These are phyloP conservation scores for Colletotrichum sp. DNA, from an alignment of 2,329 filamentous ascomycete species.

Conservation along the genomic window DNA sequence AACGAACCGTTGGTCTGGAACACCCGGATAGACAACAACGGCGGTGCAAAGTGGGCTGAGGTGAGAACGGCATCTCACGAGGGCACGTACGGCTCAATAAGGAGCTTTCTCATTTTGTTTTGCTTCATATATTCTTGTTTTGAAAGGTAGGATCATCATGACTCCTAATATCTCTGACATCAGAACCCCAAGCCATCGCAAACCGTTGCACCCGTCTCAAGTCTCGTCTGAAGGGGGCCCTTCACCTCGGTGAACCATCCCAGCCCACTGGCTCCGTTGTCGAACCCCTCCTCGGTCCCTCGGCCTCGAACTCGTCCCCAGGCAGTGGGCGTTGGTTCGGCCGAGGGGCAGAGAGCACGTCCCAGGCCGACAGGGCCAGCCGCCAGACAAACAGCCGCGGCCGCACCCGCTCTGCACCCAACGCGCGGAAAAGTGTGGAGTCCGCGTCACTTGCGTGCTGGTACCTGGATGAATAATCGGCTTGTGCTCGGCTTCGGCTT, in stretches of 20 bases:
- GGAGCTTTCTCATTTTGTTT: neutral
- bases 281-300: neutral
- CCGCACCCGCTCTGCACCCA: neutral
- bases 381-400: neutral
- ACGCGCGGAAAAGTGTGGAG: constrained; percentile 2
- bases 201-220: neutral
- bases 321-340: neutral
- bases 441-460: neutral
- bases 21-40: neutral
- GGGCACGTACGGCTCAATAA: neutral
- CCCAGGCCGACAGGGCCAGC: neutral
- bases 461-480: constrained; percentile 7
- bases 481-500: constrained; percentile 1
- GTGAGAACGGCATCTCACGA: neutral
- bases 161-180: neutral
- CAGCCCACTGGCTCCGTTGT: neutral
- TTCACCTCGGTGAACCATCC: neutral
- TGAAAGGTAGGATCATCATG: neutral
- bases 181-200: neutral
- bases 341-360: neutral
- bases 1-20: neutral
- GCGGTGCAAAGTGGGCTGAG: neutral
- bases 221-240: neutral
- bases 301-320: neutral
- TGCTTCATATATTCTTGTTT: neutral